A percentile compares a stretch with the other conserved stretches of the same genome.
Evolutionary conservation across 225 moss, liverwort and hornwort species (phyloP).

Genomic region (Rhytidiadelphus loreus): DNA sequence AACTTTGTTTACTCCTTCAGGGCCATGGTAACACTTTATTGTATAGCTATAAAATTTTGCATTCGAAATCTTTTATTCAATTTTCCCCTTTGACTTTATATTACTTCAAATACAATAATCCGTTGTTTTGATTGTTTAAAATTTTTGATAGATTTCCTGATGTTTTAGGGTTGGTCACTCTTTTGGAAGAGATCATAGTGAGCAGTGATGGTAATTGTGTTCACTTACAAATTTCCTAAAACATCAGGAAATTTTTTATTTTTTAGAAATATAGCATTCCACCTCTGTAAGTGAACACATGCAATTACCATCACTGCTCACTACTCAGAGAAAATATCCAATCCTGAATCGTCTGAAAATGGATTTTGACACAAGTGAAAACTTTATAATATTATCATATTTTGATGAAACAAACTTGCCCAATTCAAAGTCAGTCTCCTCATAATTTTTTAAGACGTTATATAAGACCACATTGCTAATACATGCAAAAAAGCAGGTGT

Average conservation of each 20-base stretch:
- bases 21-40: neutral
- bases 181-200: neutral
- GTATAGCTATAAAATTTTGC: neutral
- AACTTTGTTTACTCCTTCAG: neutral
- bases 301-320: no score
- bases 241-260: no score
- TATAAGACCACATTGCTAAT: neutral
- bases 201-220: no score
- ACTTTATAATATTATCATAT: neutral
- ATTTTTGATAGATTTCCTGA: neutral
- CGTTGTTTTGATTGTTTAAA: no score
- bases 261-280: neutral
- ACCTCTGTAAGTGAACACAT: no score
- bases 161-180: neutral
- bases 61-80: no score
- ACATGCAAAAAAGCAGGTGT: neutral
- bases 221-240: no score
- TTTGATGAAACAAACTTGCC: neutral
- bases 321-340: no score
- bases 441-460: neutral
- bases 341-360: no score
- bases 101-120: no score
- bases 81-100: no score
- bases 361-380: neutral
- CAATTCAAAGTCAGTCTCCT: neutral